A percentile compares a stretch with the other conserved stretches of the same genome.
Evolutionary conservation across 495 filamentous ascomycete species (phyloP).

Genomic region (Penicillium cosmopolitanum): DNA sequence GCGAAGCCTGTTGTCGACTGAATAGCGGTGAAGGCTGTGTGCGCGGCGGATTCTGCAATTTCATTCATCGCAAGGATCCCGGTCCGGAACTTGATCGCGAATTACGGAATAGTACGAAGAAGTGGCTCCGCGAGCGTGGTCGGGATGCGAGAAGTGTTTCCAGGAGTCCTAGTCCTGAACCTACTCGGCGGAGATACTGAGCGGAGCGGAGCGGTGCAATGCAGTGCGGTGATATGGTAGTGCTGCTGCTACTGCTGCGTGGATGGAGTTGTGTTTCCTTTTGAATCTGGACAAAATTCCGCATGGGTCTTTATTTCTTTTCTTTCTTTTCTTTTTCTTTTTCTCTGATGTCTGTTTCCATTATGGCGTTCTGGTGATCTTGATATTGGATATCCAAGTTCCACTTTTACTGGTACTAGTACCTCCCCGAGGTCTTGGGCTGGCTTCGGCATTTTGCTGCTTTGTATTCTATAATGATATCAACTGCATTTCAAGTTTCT

Average conservation of each 20-base stretch:
- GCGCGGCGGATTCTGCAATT: conserved; percentile 96
- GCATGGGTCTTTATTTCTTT: conserved; percentile 13
- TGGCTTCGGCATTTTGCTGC: conserved; percentile 24
- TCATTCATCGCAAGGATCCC: conserved; percentile 97
- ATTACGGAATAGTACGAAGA: conserved; percentile 84
- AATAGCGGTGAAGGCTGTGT: conserved; percentile 97
- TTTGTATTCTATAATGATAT: conserved; percentile 6
- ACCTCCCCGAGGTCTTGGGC: conserved; percentile 6
- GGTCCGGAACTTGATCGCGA: conserved; percentile 85
- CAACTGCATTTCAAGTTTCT: neutral
- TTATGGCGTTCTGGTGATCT: conserved; percentile 20
- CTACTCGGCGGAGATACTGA: conserved; percentile 69
- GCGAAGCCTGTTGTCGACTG: conserved; percentile 94
- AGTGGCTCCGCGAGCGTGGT: conserved; percentile 88
- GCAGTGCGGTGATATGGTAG: too few relatives aligned
- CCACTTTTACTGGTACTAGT: too few relatives aligned
- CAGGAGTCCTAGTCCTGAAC: conserved; percentile 76
- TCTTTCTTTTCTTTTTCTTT: conserved; percentile 14
- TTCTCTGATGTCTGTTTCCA: too few relatives aligned
- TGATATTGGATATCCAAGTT: too few relatives aligned
- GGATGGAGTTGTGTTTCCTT: conserved; percentile 9
- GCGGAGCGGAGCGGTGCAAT: neutral
- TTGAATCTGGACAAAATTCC: conserved; percentile 1
- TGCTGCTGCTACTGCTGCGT: conserved; percentile 1
- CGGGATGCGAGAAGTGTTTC: conserved; percentile 81